Evolutionary conservation across 2,329 filamentous ascomycete species (phyloP).

Genomic region (Ophiosphaerella narmari): DNA sequence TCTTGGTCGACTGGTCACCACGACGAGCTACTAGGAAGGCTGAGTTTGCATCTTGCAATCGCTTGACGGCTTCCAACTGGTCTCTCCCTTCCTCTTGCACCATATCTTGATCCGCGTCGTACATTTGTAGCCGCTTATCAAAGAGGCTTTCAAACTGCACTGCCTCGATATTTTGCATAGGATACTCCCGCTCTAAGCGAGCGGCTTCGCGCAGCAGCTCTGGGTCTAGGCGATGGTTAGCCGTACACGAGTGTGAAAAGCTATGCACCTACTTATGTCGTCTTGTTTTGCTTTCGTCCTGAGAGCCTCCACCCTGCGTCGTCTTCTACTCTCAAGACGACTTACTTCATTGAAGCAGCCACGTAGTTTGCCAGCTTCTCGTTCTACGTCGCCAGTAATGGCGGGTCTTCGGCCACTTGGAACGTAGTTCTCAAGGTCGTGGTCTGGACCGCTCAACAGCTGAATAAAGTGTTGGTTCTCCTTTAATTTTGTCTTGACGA

Average conservation of each 20-base stretch:
- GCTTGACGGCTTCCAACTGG: conserved; percentile 71
- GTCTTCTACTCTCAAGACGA: conserved; percentile 78
- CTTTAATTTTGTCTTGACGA: conserved; percentile 78
- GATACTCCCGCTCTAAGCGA: conserved; percentile 82
- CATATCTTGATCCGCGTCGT: conserved; percentile 76
- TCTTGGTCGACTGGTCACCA: conserved; percentile 68
- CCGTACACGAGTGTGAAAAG: conserved; percentile 6
- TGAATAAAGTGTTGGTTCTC: conserved; percentile 75
- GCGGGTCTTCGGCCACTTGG: conserved; percentile 80
- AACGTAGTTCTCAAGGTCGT: conserved; percentile 83
- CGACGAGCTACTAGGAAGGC: conserved; percentile 75
- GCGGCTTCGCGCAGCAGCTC: conserved; percentile 83
- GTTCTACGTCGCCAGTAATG: conserved; percentile 79
- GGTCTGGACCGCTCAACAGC: conserved; percentile 78
- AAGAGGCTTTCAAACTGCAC: conserved; percentile 94
- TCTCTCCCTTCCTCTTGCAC: conserved; percentile 74
- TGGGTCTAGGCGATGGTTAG: conserved; percentile 56
- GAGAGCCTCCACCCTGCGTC: conserved; percentile 77
- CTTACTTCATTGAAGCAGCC: conserved; percentile 83
- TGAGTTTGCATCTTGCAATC: conserved; percentile 75
- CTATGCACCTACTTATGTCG: conserved; percentile 69
- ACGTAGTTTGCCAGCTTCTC: conserved; percentile 76
- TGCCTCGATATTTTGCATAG: conserved; percentile 80
- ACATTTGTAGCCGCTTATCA: conserved; percentile 77
- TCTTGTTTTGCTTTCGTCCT: conserved; percentile 81